Evolutionary conservation across 2,329 filamentous ascomycete genomes (phyloP).

Genomic region (Aspergillus novoparasiticus): DNA sequence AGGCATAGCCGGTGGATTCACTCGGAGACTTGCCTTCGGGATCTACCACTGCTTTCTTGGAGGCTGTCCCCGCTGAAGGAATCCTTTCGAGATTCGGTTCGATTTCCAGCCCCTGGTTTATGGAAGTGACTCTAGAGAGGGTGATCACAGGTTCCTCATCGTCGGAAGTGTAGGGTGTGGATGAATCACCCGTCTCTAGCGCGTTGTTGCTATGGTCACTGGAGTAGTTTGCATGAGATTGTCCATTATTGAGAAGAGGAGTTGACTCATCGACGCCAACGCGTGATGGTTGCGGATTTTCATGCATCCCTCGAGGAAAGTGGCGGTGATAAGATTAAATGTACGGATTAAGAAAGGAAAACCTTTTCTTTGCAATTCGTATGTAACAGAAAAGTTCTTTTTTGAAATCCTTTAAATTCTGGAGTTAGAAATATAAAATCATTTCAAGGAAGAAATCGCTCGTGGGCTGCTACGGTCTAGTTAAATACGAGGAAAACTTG

Average conservation of each 20-base stretch:
- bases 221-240: conserved; percentile 27
- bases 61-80: conserved; percentile 16
- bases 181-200: conserved; percentile 28
- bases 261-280: conserved; percentile 19
- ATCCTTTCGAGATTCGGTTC: conserved; percentile 29
- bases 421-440: neutral
- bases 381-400: neutral
- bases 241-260: conserved; percentile 18
- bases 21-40: conserved; percentile 7
- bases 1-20: conserved; percentile 27
- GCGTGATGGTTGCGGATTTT: neutral
- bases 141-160: conserved; percentile 26
- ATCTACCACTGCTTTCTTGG: conserved; percentile 10
- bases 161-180: conserved; percentile 6
- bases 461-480: neutral
- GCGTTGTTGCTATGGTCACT: conserved; percentile 37
- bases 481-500: neutral
- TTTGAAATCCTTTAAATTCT: neutral
- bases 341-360: neutral
- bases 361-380: too few species aligned
- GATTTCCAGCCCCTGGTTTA: conserved; percentile 30
- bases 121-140: conserved; percentile 29
- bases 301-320: neutral
- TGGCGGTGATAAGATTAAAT: neutral
- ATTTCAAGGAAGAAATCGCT: neutral